Percentiles rank a stretch among this genome's conserved stretches.
Evolutionary conservation across 257 asterid species (phyloP).

Genomic region (Striga asiatica): DNA sequence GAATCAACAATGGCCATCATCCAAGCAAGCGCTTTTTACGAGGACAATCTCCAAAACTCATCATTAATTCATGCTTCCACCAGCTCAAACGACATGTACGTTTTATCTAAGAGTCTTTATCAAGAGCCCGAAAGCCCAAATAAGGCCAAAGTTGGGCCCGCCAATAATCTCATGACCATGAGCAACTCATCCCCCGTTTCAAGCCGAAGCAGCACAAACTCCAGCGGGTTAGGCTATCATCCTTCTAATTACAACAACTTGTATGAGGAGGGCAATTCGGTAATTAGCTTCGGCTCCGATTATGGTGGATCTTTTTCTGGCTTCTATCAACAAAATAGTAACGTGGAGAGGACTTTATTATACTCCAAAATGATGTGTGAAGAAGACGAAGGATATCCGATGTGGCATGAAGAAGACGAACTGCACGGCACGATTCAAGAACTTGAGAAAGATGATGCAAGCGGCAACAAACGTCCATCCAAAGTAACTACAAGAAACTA

Average conservation of each 20-base stretch:
- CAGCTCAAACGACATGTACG: conserved; percentile 23
- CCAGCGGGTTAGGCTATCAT: conserved; percentile 41
- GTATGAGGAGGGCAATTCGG: conserved; percentile 45
- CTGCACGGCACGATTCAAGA: too few relatives aligned
- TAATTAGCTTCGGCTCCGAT: conserved; percentile 42
- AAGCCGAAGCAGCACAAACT: conserved; percentile 73
- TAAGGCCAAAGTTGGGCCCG: conserved; percentile 12
- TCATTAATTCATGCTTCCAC: conserved; percentile 16
- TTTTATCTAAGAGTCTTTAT: not conserved
- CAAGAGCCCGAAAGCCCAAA: conserved; percentile 38
- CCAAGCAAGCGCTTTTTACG: conserved; percentile 50
- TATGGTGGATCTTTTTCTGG: conserved; percentile 48
- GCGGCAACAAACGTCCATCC: conserved; percentile 43
- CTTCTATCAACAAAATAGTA: conserved; percentile 36
- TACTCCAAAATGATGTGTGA: conserved; percentile 24
- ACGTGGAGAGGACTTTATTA: conserved; percentile 18
- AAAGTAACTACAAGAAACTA: conserved; percentile 44
- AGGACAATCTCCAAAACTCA: conserved; percentile 29
- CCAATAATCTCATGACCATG: conserved; percentile 31
- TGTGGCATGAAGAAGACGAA: conserved; percentile 59
- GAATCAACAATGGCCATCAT: conserved; percentile 38
- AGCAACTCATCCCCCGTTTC: conserved; percentile 58
- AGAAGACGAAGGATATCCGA: conserved; percentile 35
- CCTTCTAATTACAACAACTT: conserved; percentile 8
- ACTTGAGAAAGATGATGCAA: conserved; percentile 19